Evolutionary conservation across 1,284 basidiomycete species (phyloP).

Genomic region (Apiotrichum porosum): DNA sequence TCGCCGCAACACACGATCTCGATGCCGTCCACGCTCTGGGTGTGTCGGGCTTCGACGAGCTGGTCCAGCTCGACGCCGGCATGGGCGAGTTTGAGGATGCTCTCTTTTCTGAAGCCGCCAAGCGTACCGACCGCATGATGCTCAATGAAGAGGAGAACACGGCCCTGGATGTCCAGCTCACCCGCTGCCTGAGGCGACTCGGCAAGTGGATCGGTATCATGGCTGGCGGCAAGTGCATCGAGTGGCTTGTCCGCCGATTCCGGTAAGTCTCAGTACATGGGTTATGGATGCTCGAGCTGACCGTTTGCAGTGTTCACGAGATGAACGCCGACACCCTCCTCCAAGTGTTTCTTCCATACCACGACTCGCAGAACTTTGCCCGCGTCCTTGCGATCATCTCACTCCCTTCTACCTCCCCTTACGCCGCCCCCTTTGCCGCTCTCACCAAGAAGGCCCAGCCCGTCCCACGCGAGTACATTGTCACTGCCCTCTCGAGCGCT

Average conservation of each 20-base stretch:
- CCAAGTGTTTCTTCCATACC: conserved; percentile 84
- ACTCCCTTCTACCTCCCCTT: conserved; percentile 52
- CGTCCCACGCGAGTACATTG: conserved; percentile 69
- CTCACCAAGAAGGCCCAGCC: conserved; percentile 69
- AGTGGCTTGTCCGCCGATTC: conserved; percentile 93
- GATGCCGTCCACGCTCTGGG: conserved; percentile 81
- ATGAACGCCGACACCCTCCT: conserved; percentile 82
- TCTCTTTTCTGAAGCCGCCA: conserved; percentile 79
- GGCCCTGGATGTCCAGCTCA: conserved; percentile 52
- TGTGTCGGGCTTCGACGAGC: conserved; percentile 68
- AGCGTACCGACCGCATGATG: conserved; percentile 74
- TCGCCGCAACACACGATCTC: conserved; percentile 76
- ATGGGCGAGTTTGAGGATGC: conserved; percentile 56
- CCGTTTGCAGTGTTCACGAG: conserved; percentile 69
- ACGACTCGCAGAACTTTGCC: conserved; percentile 89
- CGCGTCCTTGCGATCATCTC: conserved; percentile 86
- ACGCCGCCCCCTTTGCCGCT: conserved; percentile 58
- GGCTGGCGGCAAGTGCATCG: conserved; percentile 79
- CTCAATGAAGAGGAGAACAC: conserved; percentile 62
- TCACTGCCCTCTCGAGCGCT: conserved; percentile 53
- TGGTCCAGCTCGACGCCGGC: conserved; percentile 59
- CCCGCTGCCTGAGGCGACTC: conserved; percentile 62
- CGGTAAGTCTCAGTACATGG: conserved; percentile 60
- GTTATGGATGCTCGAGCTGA: not conserved
- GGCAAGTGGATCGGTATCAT: conserved; percentile 77